Evolutionary conservation across 2,329 filamentous ascomycete genomes (phyloP), one percentile per base, ranked within the genome.

Genomic region (Hysterium pulicare): DNA sequence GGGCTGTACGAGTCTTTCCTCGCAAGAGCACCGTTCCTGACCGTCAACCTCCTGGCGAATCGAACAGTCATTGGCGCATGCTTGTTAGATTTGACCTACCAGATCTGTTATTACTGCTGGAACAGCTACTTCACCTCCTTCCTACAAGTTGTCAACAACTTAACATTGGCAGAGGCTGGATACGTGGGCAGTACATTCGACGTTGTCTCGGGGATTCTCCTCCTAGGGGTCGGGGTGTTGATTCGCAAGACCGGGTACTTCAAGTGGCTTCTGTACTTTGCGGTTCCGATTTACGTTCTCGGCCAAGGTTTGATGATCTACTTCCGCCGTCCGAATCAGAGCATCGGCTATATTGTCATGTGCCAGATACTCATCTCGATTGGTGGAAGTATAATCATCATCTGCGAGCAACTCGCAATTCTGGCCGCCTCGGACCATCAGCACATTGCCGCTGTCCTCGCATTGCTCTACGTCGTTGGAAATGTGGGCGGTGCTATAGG

Each of bases 401-500:
- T 58, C 31, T 48, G 47, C 1, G 52, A 47, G 8, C 46, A 56
- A 38, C 21, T 53, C n/a, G 48, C 50, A 3, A 53, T 52, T 45
- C 49, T 53, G 46, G 52, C 45, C 8, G 45, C 48, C 7, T 48
- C 50, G 0, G 48, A 49, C 13, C 52, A 55, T 17, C 46, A 55
- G 34, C 48, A 55, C 20, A 45, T 48, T 28, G 50, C 52, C 3
- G 47, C 51, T 34, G 45, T 53, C 16, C 44, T 56, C 24, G 53
- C 53, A 5, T 70, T 86, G 45, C 71, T 82, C 37, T 71, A 76
- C n/a, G 73, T 84, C 9, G 77, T 80, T 33, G 72, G 76, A 50
- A 76, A 75, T 45, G 74, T 85, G 45, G 83, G 62, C 28, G 55
- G 54, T 24, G 57, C 61, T 1, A 53, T 58, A 13, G 61, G 62